Base-by-base conservation (phyloP, 1,139 yeast species). In the Meyerozyma guilliermondii region DNA sequence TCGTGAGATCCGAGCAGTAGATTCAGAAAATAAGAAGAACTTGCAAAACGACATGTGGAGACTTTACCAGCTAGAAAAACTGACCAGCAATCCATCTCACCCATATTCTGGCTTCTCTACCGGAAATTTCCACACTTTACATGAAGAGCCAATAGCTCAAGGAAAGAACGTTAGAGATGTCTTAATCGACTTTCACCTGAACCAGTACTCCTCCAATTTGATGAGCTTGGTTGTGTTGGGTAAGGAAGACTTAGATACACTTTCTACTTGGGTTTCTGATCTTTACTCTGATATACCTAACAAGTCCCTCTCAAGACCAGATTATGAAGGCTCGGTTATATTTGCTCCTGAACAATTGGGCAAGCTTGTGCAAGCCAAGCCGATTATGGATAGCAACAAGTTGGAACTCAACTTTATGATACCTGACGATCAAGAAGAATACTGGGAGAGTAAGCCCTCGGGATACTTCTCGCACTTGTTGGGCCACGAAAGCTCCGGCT, bases 11-110 rank as follows among this genome's bases (percentile, higher is more conserved):
- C 80, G 83, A 48, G 98, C 98, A 3, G 98, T 92, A 13, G 97
- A 92, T 61, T 86, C 95, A 23, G 98, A 92, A 63, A 88, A 92
- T 66, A 91, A 89, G 61, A 92, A 92, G 66, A 92, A 92, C 59
- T 70, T 92, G 43, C 98, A 92, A 62, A 85, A 78, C 59, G 98
- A 92, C 60, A 60, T 68, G 44, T 89, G 98, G 97, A 78, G 98
- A 53, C 65, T 88, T 41, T 83, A 83, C 55, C 98, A 92, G 63
- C 72, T 92, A 45, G 92, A 87, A 44, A 85, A 87, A 60, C 74
- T 81, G 44, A 68, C 84, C 35, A 74, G 92, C 20, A 88, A 86
- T 59, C 78, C 80, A 1, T 55, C 64, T 0, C 98, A 85, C 60
- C 92, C 94, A 0, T 83, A 74, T 56, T 78, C 80, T 53, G 84